Base-by-base conservation (phyloP, 1,139 yeast genomes). In the Sugiyamaella novakii region DNA sequence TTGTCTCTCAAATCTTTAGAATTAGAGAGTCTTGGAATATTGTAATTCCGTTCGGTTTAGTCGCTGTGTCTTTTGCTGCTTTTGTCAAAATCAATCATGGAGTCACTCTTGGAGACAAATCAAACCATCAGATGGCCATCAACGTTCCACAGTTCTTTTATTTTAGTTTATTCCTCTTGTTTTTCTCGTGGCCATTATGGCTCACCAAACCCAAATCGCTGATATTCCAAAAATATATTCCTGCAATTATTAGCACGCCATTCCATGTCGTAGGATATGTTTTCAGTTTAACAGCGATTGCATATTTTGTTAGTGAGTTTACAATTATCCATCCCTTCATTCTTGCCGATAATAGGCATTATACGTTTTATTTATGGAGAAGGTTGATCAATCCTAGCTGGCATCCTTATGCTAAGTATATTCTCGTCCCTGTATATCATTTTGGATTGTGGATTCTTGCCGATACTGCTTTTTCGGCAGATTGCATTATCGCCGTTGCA, bases 291-390 rank as follows among this genome's bases (percentile, higher is more conserved):
- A 46, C 57, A 53, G n/a, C 67, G 0, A 80, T 88, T 27, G 73
- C 72, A 54, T 57, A 70, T 22, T 62, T 80, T 1, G 76, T 88
- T 29, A 74, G 80, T 34, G 72, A 74, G 47, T 84, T 78, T 62
- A 86, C 96, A 0, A 73, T 84, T 7, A 83, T 83, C 3, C 98
- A 94, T 64, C 97, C 98, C 8, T 94, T 91, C 66, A 67, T 92
- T 35, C 73, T 91, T 43, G 95, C 98, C 0, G 99, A 94, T 65
- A 94, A 94, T 68, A 80, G 98, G 55, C 98, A 92, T 65, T 88
- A 82, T 64, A 83, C 96, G 0, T 92, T 92, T 64, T 94, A 92
- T 68, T 70, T 92, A 31, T 87, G 86, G 79, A 78, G 80, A 50
- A 78, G 78, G 52, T 60, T 91, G 14, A 57, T 63, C 34, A 34